Evolutionary conservation across 768 basidiomycete species (phyloP).

Genomic region (Agrocybe praecox): DNA sequence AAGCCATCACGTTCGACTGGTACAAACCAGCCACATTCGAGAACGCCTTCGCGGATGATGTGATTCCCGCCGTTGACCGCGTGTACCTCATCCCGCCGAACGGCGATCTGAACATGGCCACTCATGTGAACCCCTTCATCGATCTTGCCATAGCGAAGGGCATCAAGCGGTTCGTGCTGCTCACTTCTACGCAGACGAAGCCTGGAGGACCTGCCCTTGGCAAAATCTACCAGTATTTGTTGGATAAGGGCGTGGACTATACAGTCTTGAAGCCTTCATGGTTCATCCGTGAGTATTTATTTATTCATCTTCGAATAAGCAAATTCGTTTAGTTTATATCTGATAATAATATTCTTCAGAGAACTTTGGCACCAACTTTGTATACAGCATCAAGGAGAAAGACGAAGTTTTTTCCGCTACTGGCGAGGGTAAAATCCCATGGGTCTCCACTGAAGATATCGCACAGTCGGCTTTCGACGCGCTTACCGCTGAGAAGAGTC

Average conservation of each 20-base stretch:
- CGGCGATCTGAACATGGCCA: not conserved
- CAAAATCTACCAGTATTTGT: constrained; percentile 26
- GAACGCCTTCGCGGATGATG: constrained; percentile 1
- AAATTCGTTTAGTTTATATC: not conserved
- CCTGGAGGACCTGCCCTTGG: constrained; percentile 17
- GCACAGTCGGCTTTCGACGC: constrained; percentile 28
- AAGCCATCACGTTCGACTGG: constrained; percentile 26
- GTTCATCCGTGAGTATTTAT: constrained; percentile 27
- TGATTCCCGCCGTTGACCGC: not conserved
- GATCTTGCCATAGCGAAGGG: constrained; percentile 26
- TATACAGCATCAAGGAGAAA: constrained; percentile 20
- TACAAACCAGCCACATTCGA: constrained; percentile 10
- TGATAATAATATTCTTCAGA: constrained; percentile 19
- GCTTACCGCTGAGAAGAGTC: constrained; percentile 19
- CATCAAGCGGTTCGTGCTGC: constrained; percentile 30
- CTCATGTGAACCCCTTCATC: constrained; percentile 26
- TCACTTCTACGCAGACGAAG: constrained; percentile 19
- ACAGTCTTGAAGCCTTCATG: constrained; percentile 29
- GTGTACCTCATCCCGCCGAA: not conserved
- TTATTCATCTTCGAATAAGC: not conserved
- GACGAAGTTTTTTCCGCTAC: constrained; percentile 21
- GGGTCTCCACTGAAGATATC: constrained; percentile 28
- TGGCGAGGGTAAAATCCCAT: constrained; percentile 22
- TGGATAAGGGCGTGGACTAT: constrained; percentile 22
- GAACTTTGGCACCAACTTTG: constrained; percentile 25